A percentile compares a stretch with the other conserved stretches of the same genome.
phyloP scores from a whole-genome alignment of 257 asterid genomes.

The Rauvolfia tetraphylla region DNA sequence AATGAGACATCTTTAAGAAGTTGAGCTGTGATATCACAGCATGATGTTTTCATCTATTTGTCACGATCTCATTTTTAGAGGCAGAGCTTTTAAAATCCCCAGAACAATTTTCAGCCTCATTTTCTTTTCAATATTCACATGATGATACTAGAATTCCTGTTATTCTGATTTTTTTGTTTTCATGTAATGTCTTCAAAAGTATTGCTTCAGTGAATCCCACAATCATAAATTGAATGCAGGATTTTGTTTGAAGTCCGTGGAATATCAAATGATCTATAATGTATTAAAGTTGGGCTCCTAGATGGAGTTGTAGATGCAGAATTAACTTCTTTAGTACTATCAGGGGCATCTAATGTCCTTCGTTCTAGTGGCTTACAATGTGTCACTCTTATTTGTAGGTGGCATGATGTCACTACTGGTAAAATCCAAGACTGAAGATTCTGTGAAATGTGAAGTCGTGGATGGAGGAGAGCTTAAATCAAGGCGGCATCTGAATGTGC shows the following conservation, averaged over 20 bases:
- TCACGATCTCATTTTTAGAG: background rate
- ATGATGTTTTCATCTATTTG: background rate
- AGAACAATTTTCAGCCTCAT: background rate
- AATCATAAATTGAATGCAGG: background rate
- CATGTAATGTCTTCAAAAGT: background rate
- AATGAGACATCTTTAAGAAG: background rate
- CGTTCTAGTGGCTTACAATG: constrained; percentile 6
- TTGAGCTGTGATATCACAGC: background rate
- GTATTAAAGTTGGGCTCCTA: background rate
- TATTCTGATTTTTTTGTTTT: background rate
- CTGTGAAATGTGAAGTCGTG: constrained; percentile 87
- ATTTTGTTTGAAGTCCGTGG: background rate
- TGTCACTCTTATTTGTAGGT: constrained; percentile 46
- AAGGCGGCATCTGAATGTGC: constrained; percentile 89
- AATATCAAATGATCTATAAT: background rate
- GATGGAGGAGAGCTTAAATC: constrained; percentile 99
- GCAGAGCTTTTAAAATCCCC: background rate
- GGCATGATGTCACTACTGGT: constrained; percentile 93
- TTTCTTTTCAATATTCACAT: background rate
- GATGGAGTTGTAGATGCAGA: background rate
- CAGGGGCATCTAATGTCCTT: background rate
- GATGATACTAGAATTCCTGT: background rate
- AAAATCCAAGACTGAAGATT: constrained; percentile 71
- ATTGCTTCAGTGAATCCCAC: background rate
- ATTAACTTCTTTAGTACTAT: background rate